phyloP scores from a whole-genome alignment of 345 rosid genomes.

The Erodium maritimum region DNA sequence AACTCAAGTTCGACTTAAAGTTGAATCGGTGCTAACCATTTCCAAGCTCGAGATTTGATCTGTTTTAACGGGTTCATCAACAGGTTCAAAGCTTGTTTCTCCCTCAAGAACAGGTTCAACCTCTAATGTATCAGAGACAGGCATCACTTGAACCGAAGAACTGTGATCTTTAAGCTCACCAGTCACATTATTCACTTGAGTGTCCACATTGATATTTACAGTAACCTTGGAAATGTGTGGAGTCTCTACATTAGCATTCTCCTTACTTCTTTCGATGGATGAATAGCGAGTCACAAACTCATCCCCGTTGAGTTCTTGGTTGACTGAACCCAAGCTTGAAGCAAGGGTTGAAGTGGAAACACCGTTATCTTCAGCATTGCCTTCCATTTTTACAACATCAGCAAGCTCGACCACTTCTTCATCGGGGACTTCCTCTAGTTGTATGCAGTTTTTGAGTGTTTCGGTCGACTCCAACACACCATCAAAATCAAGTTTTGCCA shows the following conservation, averaged over 20 bases:
- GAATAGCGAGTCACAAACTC: slow-evolving; percentile 6
- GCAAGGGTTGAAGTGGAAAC: neutral
- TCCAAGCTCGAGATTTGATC: slow-evolving; percentile 11
- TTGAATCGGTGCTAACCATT: slow-evolving; percentile 17
- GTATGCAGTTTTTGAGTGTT: slow-evolving; percentile 8
- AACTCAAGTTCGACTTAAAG: neutral
- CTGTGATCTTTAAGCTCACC: slow-evolving; percentile 11
- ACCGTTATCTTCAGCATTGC: slow-evolving; percentile 1
- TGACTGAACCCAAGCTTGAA: slow-evolving; percentile 1
- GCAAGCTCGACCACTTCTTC: neutral
- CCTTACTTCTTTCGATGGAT: slow-evolving; percentile 16
- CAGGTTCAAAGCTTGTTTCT: slow-evolving; percentile 11
- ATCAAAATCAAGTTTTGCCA: too few species aligned
- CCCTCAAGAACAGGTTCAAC: slow-evolving; percentile 14
- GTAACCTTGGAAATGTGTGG: slow-evolving; percentile 2
- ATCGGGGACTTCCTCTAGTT: slow-evolving; percentile 12
- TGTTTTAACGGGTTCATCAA: slow-evolving; percentile 10
- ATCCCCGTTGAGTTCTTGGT: slow-evolving; percentile 4
- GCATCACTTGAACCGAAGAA: slow-evolving; percentile 12
- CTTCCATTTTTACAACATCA: neutral
- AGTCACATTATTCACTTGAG: neutral
- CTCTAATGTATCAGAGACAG: slow-evolving; percentile 7
- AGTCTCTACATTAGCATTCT: slow-evolving; percentile 6
- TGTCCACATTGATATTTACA: slow-evolving; percentile 9
- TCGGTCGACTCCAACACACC: too few species aligned